Evolutionary conservation across 768 basidiomycete genomes (phyloP), one percentile per base, ranked within the genome.

Genomic region (Clathrus columnatus): DNA sequence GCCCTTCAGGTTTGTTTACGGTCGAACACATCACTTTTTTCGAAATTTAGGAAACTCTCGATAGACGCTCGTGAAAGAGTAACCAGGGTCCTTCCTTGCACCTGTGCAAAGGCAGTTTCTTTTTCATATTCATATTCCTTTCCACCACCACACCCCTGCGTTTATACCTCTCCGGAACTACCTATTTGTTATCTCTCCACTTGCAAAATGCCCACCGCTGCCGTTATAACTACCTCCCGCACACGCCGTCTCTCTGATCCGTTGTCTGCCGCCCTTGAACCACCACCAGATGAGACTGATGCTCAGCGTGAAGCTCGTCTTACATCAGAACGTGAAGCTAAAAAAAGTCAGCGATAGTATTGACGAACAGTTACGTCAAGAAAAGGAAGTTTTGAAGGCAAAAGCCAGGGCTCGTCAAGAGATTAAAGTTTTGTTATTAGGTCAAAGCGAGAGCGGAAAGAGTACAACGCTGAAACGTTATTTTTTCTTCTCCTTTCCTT

Each of bases 401-500:
- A 55, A 48, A 23, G 29, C 48, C 54, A 60, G 30, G 45, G 45
- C 42, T 11, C 44, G 54, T 24, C 82, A 77, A 67, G 51, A 60
- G 51, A 80, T 91, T 68, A 84, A 84, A 65, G 80, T 91, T 51
- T 73, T 91, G 53, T 75, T 91, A 58, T 80, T 91, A 42, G 89
- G 89, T 50, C 89, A 91, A 76, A 90, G 88, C 59, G 88, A 91
- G 75, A 89, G 86, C 63, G 89, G 88, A 41, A 91, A 91, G 75
- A 88, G 85, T 65, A 91, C 89, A 7, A 88, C 87, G 7, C 75
- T 91, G 62, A 90, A 90, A 73, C 88, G 88, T 90, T 54, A 18
- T 29, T 83, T 50, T 55, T 47, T 51, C 32, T 46, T 11, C 48
- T 18, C 29, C 57, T 50, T 57, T 58, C n/a, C 50, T 57, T 23